A percentile compares a stretch with the other conserved stretches of the same genome.
phyloP scores from a whole-genome alignment of 2,329 filamentous ascomycete species.

The Aspergillus ochraceus region DNA sequence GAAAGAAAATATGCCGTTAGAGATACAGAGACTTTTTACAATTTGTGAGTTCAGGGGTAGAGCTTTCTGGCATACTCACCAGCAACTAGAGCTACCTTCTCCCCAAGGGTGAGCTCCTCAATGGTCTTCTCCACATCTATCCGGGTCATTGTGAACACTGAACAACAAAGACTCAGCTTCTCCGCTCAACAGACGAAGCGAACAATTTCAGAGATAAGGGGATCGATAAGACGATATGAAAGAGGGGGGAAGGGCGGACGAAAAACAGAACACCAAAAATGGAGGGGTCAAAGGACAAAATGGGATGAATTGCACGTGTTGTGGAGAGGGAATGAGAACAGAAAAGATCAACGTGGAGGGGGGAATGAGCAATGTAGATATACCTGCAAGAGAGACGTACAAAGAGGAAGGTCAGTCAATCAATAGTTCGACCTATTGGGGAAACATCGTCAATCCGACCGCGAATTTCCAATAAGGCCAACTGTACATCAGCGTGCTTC shows the following conservation, averaged over 20 bases:
- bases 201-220: background rate
- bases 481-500: background rate
- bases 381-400: background rate
- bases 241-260: background rate
- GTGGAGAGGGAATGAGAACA: background rate
- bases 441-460: background rate
- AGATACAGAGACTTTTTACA: no score
- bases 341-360: no score
- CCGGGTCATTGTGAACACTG: conserved; percentile 28
- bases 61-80: conserved; percentile 25
- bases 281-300: background rate
- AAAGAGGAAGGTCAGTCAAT: background rate
- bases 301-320: background rate
- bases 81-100: conserved; percentile 53
- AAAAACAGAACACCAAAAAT: background rate
- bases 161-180: background rate
- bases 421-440: background rate
- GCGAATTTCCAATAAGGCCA: background rate
- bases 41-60: background rate
- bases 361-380: background rate
- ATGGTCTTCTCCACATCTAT: conserved; percentile 52
- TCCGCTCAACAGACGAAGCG: background rate
- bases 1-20: background rate
- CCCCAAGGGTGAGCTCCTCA: conserved; percentile 54
- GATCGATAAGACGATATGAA: background rate